Evolutionary conservation across 108 stramenopile species (phyloP).

Genomic region (Poteriospumella lacustris): DNA sequence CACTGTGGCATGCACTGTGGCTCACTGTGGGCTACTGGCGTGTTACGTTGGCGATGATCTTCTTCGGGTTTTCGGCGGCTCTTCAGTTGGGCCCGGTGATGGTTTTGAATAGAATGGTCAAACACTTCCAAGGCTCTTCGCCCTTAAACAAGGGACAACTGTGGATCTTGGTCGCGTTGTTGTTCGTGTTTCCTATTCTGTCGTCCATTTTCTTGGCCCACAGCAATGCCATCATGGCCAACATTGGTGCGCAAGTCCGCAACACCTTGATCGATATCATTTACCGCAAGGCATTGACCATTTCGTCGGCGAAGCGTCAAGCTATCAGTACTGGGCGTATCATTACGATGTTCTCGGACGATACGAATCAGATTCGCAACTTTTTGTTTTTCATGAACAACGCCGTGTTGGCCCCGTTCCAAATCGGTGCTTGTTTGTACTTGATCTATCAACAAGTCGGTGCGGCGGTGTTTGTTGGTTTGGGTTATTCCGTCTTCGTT

Average conservation of each 20-base stretch:
- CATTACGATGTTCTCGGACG: slow-evolving; percentile 11
- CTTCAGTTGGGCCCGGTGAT: slow-evolving; percentile 1
- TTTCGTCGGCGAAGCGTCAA: neutral
- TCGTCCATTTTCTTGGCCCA: neutral
- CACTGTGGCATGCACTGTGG: slow-evolving; percentile 3
- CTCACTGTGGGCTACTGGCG: neutral
- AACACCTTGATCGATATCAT: slow-evolving; percentile 19
- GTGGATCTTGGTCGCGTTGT: neutral
- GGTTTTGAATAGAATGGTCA: neutral
- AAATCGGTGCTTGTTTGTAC: slow-evolving; percentile 15
- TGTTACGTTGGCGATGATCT: neutral
- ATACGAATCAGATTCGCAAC: neutral
- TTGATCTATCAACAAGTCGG: slow-evolving; percentile 65
- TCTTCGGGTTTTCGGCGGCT: neutral
- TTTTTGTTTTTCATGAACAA: slow-evolving; percentile 18
- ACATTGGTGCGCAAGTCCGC: slow-evolving; percentile 13
- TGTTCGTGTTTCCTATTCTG: slow-evolving; percentile 22
- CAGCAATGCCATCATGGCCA: neutral
- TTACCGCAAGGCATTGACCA: slow-evolving; percentile 1
- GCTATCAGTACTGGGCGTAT: neutral
- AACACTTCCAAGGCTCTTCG: neutral
- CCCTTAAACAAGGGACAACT: neutral
- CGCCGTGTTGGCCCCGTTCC: slow-evolving; percentile 1
- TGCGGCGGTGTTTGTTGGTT: slow-evolving; percentile 47
- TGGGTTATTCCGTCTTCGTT: slow-evolving; percentile 35